phyloP scores from a whole-genome alignment of 495 filamentous ascomycete species.

The Friedmanniomyces simplex region DNA sequence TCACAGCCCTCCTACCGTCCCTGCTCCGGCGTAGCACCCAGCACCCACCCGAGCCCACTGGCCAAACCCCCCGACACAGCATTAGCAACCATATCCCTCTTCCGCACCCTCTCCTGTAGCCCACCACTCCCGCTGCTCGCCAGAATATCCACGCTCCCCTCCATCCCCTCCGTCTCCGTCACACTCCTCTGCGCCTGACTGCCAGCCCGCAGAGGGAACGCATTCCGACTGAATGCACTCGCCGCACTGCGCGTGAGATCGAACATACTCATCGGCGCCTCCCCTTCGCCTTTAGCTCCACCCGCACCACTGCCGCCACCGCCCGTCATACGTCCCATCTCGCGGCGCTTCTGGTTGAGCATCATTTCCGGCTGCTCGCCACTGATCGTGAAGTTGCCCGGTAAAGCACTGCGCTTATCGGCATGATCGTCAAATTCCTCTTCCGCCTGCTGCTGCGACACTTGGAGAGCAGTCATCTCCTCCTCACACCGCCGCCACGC shows the following conservation, averaged over 20 bases:
- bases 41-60: conserved; percentile 35
- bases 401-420: conserved; percentile 34
- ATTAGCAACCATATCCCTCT: conserved; percentile 34
- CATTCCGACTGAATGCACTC: conserved; percentile 56
- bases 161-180: conserved; percentile 5
- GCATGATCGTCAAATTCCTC: conserved; percentile 61
- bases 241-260: conserved; percentile 80
- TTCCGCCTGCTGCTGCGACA: conserved; percentile 51
- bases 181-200: neutral
- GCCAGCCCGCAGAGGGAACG: conserved; percentile 40
- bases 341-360: conserved; percentile 16
- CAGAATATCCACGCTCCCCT: conserved; percentile 23
- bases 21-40: conserved; percentile 21
- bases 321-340: conserved; percentile 19
- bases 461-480: conserved; percentile 57
- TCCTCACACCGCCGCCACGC: conserved; percentile 83
- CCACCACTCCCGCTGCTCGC: conserved; percentile 5
- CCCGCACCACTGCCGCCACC: neutral
- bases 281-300: conserved; percentile 39
- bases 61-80: conserved; percentile 32
- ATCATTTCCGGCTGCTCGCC: conserved; percentile 15
- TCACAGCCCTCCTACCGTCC: neutral
- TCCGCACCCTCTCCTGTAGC: conserved; percentile 29
- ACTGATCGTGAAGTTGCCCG: conserved; percentile 18
- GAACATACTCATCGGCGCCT: conserved; percentile 88